Percentiles rank a stretch among this genome's conserved stretches.
Evolutionary conservation across 257 asterid genomes (phyloP).

Genomic region (Solanum sparsipilum): DNA sequence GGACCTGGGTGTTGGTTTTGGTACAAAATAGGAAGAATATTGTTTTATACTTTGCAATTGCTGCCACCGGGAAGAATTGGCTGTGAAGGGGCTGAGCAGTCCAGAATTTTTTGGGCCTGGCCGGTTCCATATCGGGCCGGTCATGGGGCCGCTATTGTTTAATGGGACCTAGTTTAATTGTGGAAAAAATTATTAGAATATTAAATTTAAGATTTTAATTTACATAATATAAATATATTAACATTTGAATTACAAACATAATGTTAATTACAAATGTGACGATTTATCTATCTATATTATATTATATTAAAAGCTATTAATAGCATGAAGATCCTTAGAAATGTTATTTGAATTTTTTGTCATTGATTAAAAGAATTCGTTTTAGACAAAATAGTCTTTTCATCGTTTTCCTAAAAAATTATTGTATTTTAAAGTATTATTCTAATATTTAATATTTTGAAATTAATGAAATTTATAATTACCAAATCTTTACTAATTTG

Average conservation of each 20-base stretch:
- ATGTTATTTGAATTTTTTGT: too few species aligned
- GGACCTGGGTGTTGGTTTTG: not conserved
- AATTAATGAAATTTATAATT: too few species aligned
- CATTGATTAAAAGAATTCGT: not conserved
- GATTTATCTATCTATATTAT: too few species aligned
- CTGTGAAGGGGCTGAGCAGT: not conserved
- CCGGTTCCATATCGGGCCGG: not conserved
- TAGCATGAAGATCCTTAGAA: too few species aligned
- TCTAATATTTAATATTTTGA: too few species aligned
- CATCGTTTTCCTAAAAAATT: too few species aligned
- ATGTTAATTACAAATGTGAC: not conserved
- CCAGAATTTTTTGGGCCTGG: not conserved
- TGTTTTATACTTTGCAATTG: not conserved
- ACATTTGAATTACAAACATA: too few species aligned
- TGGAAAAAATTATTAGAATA: not conserved
- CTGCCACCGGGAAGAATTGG: not conserved
- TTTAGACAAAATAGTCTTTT: too few species aligned
- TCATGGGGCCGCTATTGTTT: not conserved
- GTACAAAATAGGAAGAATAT: not conserved
- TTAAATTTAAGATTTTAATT: too few species aligned
- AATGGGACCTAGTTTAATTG: not conserved
- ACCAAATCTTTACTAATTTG: not conserved
- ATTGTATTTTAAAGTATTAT: not conserved
- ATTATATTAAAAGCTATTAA: too few species aligned
- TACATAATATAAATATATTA: not conserved